Percentiles rank a stretch among this genome's conserved stretches.
Evolutionary conservation across 2,329 filamentous ascomycete genomes (phyloP).

Genomic region (Monilinia fructicola): DNA sequence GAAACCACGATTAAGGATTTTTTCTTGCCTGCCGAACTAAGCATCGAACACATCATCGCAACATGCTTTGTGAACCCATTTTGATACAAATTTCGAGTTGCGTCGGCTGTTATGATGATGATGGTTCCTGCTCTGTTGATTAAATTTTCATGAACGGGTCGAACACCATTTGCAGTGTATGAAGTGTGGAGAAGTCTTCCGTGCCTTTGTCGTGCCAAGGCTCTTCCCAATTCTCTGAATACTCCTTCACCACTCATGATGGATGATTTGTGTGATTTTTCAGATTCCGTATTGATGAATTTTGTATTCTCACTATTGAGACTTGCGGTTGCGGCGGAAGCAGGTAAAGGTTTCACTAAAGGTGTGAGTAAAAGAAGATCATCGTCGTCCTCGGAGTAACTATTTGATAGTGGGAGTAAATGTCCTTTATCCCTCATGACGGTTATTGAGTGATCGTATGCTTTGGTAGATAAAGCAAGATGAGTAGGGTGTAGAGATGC

Average conservation of each 20-base stretch:
- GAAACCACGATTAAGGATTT: slow-evolving; percentile 90
- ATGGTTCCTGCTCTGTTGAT: slow-evolving; percentile 86
- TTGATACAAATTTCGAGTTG: slow-evolving; percentile 91
- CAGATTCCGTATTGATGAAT: slow-evolving; percentile 48
- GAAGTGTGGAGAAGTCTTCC: slow-evolving; percentile 90
- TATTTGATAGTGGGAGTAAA: slow-evolving; percentile 76
- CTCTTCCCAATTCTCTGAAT: slow-evolving; percentile 84
- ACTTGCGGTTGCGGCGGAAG: slow-evolving; percentile 77
- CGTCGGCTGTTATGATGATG: slow-evolving; percentile 88
- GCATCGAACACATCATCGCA: slow-evolving; percentile 89
- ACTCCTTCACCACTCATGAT: slow-evolving; percentile 92
- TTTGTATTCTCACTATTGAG: slow-evolving; percentile 54
- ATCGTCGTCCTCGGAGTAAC: slow-evolving; percentile 86
- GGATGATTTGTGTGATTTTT: slow-evolving; percentile 55
- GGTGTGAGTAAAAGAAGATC: slow-evolving; percentile 88
- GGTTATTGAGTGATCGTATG: slow-evolving; percentile 90
- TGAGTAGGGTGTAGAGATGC: slow-evolving; percentile 81
- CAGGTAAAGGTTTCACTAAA: slow-evolving; percentile 86
- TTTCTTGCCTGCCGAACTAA: slow-evolving; percentile 73
- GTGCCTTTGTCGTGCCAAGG: slow-evolving; percentile 80
- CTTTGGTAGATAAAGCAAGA: slow-evolving; percentile 74
- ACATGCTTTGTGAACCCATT: slow-evolving; percentile 95
- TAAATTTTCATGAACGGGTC: slow-evolving; percentile 89
- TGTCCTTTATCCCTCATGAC: slow-evolving; percentile 88
- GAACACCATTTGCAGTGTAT: slow-evolving; percentile 89